These are phyloP conservation scores for Zygosaccharomyces lentus DNA, from an alignment of 805 yeast genomes.

Conservation along the genomic window DNA sequence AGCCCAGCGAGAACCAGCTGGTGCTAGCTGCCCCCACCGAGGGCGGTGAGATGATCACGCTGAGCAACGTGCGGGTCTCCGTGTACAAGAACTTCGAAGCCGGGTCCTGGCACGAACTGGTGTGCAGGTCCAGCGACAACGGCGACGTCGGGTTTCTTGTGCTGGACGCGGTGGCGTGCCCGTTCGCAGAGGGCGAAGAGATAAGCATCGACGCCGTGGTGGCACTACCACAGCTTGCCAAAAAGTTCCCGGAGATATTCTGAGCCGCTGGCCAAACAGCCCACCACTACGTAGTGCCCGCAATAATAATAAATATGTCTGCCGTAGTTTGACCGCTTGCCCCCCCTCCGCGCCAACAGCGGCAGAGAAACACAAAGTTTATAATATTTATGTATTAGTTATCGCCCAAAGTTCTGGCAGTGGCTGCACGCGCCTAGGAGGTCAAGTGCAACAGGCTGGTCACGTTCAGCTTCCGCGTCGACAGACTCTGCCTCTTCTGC, in stretches of 20 bases:
- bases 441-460: neutral
- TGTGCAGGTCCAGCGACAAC: slow-evolving; percentile 32
- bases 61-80: slow-evolving; percentile 28
- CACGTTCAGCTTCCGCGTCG: slow-evolving; percentile 29
- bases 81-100: slow-evolving; percentile 23
- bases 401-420: no score
- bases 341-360: no score
- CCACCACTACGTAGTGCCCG: neutral
- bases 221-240: slow-evolving; percentile 28
- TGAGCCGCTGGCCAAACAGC: slow-evolving; percentile 3
- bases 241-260: slow-evolving; percentile 33
- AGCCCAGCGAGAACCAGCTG: slow-evolving; percentile 28
- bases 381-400: no score
- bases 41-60: slow-evolving; percentile 29
- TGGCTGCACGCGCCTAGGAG: no score
- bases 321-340: no score
- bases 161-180: slow-evolving; percentile 33
- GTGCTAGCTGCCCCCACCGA: slow-evolving; percentile 28
- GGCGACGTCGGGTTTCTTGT: slow-evolving; percentile 35
- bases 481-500: slow-evolving; percentile 41
- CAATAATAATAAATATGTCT: no score
- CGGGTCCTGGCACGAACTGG: slow-evolving; percentile 36
- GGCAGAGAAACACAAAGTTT: no score
- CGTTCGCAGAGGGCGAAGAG: slow-evolving; percentile 26
- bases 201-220: slow-evolving; percentile 34